Base-by-base conservation (phyloP, 2,329 filamentous ascomycete species). In the Aschersonia sp. region DNA sequence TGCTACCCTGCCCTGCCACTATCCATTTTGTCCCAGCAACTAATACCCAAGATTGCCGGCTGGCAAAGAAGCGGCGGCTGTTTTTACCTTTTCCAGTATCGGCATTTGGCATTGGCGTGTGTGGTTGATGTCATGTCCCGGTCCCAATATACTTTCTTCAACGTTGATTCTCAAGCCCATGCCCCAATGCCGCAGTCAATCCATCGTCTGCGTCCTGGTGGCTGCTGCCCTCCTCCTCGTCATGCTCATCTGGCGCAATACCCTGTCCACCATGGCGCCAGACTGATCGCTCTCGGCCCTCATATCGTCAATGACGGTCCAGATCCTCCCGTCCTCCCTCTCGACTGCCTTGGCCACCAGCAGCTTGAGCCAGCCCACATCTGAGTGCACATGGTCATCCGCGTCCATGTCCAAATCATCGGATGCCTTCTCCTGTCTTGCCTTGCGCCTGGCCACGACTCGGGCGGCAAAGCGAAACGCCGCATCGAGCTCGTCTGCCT, bases 251-350 rank as follows among this genome's bases (percentile, higher is more conserved):
- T 56, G 51, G 38, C 54, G 52, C 45, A 63, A 54, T 10, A 63
- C 49, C 48, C 45, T 49, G 45, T 52, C 52, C 48, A 62, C 49
- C 48, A 53, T 55, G 29, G 51, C 44, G 9, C 48, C 52, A 30
- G 52, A 51, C 1, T 51, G 52, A 7, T 56, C 57, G 32, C 56
- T 50, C 30, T 40, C 42, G n/a, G 44, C 40, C 43, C 65, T 44
- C 45, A 65, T 44, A 44, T 51, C 51, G 45, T 65, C 62, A 35
- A 65, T 54, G 4, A 65, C 50, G 5, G 51, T 47, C 63, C 61
- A 65, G 43, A 66, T 59, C 5, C 61, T 54, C 28, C 51, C 45
- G 30, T 66, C 61, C 51, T 65, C 55, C 12, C 51, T 53, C 29
- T 52, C 55, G 20, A 59, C 50, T 3, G 61, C 60, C 29, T 50